phyloP scores from a whole-genome alignment of 768 basidiomycete genomes.

The Chalciporus chontae region DNA sequence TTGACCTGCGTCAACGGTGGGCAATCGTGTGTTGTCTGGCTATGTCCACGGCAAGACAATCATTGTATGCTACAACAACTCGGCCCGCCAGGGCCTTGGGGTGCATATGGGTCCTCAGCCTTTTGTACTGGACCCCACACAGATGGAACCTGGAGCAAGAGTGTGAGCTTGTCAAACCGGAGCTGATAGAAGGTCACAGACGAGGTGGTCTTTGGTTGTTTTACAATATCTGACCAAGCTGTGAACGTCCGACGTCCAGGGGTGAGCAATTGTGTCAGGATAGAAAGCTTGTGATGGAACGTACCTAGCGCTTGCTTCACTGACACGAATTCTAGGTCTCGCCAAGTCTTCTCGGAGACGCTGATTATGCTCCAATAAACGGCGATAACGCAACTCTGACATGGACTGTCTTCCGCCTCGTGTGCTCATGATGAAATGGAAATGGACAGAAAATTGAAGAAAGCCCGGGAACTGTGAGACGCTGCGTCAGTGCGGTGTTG shows the following conservation, averaged over 20 bases:
- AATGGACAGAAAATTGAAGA: background rate
- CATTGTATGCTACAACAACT: conserved; percentile 63
- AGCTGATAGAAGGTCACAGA: conserved; percentile 30
- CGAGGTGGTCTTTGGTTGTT: conserved; percentile 67
- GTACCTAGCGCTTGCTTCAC: conserved; percentile 67
- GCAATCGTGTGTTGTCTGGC: conserved; percentile 1
- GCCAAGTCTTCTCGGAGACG: conserved; percentile 69
- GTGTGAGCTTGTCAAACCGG: conserved; percentile 11
- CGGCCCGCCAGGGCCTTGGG: conserved; percentile 48
- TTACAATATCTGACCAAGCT: conserved; percentile 76
- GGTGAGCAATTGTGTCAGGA: conserved; percentile 4
- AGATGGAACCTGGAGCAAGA: conserved; percentile 68
- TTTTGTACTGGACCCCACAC: conserved; percentile 97
- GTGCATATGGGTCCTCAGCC: conserved; percentile 90
- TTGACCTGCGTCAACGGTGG: background rate
- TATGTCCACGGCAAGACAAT: conserved; percentile 1
- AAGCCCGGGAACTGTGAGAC: background rate
- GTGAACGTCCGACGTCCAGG: conserved; percentile 3
- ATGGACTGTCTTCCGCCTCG: conserved; percentile 68
- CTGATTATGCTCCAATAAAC: conserved; percentile 72
- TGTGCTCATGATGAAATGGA: conserved; percentile 46
- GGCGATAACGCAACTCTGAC: conserved; percentile 79
- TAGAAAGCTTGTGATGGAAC: conserved; percentile 19
- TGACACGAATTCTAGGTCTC: conserved; percentile 66
- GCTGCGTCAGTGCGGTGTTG: background rate